These are phyloP conservation scores for Blastobotrys ciferrii DNA, from an alignment of 1,139 yeast species.

Conservation along the genomic window DNA sequence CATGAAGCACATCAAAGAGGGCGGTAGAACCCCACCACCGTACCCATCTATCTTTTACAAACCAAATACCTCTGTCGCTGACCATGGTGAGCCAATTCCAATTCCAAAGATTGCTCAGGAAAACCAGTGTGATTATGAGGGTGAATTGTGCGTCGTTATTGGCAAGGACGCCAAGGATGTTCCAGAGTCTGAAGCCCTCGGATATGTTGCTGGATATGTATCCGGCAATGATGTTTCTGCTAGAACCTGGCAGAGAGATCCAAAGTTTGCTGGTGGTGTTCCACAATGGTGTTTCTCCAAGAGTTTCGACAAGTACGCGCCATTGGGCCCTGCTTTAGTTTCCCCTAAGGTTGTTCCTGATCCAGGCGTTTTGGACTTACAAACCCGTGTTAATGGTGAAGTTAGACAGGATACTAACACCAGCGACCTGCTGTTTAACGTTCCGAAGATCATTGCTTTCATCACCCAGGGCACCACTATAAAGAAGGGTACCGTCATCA, in stretches of 20 bases:
- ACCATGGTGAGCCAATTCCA: conserved; percentile 13
- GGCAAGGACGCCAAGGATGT: conserved; percentile 42
- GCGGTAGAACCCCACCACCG: conserved; percentile 16
- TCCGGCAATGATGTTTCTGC: conserved; percentile 45
- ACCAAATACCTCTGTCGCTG: conserved; percentile 14
- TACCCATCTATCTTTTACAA: conserved; percentile 17
- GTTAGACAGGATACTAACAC: conserved; percentile 40
- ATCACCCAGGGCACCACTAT: conserved; percentile 20
- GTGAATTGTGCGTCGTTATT: conserved; percentile 35
- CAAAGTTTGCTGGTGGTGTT: conserved; percentile 26
- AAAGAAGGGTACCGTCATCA: conserved; percentile 18
- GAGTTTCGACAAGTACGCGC: conserved; percentile 43
- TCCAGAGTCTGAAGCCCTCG: conserved; percentile 35
- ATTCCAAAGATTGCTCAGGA: conserved; percentile 16
- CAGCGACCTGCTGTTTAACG: conserved; percentile 39
- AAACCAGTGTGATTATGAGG: conserved; percentile 11
- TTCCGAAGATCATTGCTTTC: conserved; percentile 17
- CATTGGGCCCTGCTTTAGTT: conserved; percentile 43
- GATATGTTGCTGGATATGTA: conserved; percentile 41
- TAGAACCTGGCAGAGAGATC: conserved; percentile 41
- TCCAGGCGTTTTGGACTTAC: conserved; percentile 35
- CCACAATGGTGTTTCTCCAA: conserved; percentile 43
- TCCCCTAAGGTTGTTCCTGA: conserved; percentile 32
- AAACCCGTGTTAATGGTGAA: conserved; percentile 37
- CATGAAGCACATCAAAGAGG: conserved; percentile 20